Percentiles rank a stretch among this genome's conserved stretches.
These are phyloP conservation scores for Metarhizium guizhouense DNA, from an alignment of 2,329 filamentous ascomycete genomes.

Conservation along the genomic window DNA sequence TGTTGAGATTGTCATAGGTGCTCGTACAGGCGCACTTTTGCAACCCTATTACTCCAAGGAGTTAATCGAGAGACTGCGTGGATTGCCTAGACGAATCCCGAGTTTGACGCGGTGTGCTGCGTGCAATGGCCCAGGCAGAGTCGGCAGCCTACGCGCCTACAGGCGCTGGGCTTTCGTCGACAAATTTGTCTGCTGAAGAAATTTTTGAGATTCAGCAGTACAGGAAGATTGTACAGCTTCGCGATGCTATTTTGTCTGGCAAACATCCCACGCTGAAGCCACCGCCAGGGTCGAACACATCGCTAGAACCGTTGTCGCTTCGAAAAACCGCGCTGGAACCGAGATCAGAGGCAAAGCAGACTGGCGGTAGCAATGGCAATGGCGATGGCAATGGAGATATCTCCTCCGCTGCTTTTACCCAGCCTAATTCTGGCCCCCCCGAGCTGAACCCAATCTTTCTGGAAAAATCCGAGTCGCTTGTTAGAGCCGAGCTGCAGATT, in stretches of 20 bases:
- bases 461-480: constrained; percentile 76
- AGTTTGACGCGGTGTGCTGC: neutral
- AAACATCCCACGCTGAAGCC: constrained; percentile 57
- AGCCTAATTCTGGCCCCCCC: constrained; percentile 42
- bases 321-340: constrained; percentile 10
- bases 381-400: neutral
- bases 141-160: neutral
- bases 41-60: neutral
- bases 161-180: neutral
- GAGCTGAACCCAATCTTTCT: constrained; percentile 77
- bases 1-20: neutral
- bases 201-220: constrained; percentile 58
- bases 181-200: constrained; percentile 34
- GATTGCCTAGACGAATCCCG: neutral
- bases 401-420: neutral
- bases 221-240: constrained; percentile 71
- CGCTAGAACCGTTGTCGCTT: constrained; percentile 8
- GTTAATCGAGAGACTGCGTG: neutral
- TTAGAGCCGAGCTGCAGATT: constrained; percentile 71
- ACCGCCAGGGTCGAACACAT: constrained; percentile 29
- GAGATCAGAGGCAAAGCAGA: neutral
- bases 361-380: neutral
- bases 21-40: neutral
- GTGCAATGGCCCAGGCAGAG: constrained; percentile 3
- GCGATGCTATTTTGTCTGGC: constrained; percentile 72